Percentiles rank a stretch among this genome's conserved stretches.
These are phyloP conservation scores for Hypoxylon sp. DNA, from an alignment of 2,329 filamentous ascomycete genomes.

Conservation along the genomic window DNA sequence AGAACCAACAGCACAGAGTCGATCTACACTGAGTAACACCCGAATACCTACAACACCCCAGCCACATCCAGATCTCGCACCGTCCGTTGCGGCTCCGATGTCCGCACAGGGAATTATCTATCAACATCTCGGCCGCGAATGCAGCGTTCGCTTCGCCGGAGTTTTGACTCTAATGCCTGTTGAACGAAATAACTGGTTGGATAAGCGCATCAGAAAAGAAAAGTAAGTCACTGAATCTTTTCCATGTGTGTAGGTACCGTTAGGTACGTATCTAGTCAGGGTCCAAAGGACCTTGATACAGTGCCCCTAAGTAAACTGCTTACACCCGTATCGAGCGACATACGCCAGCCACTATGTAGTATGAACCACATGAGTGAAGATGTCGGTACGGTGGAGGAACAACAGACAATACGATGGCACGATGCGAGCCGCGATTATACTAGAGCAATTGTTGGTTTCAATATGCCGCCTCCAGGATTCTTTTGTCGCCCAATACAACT, in stretches of 20 bases:
- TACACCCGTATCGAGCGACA: constrained; percentile 23
- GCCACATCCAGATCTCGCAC: constrained; percentile 9
- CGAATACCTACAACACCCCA: constrained; percentile 6
- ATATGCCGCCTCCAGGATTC: constrained; percentile 24
- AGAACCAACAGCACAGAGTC: constrained; percentile 6
- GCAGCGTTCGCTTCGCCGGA: constrained; percentile 10
- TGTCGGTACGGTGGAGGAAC: constrained; percentile 31
- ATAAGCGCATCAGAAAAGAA: constrained; percentile 9
- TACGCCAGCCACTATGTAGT: constrained; percentile 27
- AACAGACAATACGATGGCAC: constrained; percentile 20
- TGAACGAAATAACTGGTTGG: constrained; percentile 1
- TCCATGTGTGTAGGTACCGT: neutral
- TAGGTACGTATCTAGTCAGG: neutral
- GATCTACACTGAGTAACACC: neutral
- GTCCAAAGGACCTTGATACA: neutral
- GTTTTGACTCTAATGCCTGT: neutral
- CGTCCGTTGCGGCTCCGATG: constrained; percentile 20
- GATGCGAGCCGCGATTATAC: constrained; percentile 26
- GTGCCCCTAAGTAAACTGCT: constrained; percentile 17
- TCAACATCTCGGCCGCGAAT: constrained; percentile 15
- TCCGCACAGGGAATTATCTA: constrained; percentile 11
- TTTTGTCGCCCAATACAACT: constrained; percentile 28
- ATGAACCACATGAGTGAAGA: constrained; percentile 32
- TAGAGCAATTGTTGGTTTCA: constrained; percentile 25
- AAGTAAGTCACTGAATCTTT: constrained; percentile 7